Evolutionary conservation across 148 eudicot genomes (phyloP).

Genomic region (Rhododendron kiyosumense): DNA sequence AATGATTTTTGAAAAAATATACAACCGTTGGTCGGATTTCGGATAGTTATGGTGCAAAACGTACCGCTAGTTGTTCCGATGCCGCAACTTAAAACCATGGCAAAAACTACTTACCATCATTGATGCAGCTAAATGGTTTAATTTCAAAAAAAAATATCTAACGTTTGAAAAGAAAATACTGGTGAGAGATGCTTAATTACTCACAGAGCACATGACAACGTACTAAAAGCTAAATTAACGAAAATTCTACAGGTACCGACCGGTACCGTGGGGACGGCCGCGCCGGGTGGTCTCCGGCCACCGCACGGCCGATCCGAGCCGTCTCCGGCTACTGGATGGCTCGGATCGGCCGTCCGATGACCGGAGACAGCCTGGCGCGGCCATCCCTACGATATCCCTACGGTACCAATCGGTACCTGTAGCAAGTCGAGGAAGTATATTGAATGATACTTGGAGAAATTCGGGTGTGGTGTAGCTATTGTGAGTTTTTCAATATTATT

Average conservation of each 20-base stretch:
- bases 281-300: too few species aligned
- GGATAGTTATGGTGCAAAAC: not conserved
- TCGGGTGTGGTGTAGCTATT: not conserved
- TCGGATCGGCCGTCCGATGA: too few species aligned
- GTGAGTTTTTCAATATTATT: not conserved
- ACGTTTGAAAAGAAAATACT: not conserved
- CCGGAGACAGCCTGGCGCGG: too few species aligned
- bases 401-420: too few species aligned
- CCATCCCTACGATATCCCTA: too few species aligned
- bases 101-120: not conserved
- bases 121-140: not conserved
- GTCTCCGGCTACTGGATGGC: too few species aligned
- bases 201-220: not conserved
- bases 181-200: not conserved
- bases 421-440: not conserved
- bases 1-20: not conserved
- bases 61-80: not conserved
- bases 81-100: not conserved
- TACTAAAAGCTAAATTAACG: not conserved
- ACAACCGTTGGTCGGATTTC: not conserved
- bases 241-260: too few species aligned
- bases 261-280: too few species aligned
- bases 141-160: too few species aligned
- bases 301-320: too few species aligned
- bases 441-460: not conserved